Evolutionary conservation across 768 basidiomycete genomes (phyloP), one percentile per base, ranked within the genome.

Genomic region (Mycena filopes): DNA sequence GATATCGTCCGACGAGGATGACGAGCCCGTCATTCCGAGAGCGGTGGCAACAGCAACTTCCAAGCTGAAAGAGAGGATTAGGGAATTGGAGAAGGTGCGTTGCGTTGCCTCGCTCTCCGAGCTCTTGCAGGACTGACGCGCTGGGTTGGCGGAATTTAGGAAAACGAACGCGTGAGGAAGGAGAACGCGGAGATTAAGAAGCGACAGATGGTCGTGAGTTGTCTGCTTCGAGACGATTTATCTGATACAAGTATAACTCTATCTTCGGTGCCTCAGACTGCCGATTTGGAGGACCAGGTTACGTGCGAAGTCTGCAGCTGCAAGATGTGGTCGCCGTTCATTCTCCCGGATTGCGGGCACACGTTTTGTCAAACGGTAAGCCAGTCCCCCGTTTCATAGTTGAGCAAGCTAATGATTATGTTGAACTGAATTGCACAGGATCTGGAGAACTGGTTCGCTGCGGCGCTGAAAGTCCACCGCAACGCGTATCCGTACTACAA

Each of bases 301-400:
- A 65, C 55, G 1, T 69, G 68, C 43, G 68, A 69, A 50, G 56
- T 69, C 18, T 69, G 68, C 55, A 55, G 49, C 26, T 47, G 41
- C 23, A 69, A 61, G 29, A 58, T 69, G 64, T 65, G 68, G 68
- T 55, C 63, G 1, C 68, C 68, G 1, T 65, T 53, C 47, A 69
- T 69, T 3, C 20, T 54, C 2, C 36, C 36, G 10, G 45, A 50
- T 31, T 66, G 59, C 26, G 59, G 58, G 18, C 56, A 60, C 23
- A 18, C 11, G 31, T 21, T 36, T 36, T 36, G 36, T 9, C 36
- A 36, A 11, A 36, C 36, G 5, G 36, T 11, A 9, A 36, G 9
- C 12, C 10, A 36, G 11, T 36, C 2, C 36, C 10, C 36, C n/a
- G n/a, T n/a, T n/a, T n/a, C n/a, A n/a, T n/a, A n/a, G 36, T 36